These are phyloP conservation scores for Globisporangium acanthophoron DNA, from an alignment of 352 stramenopile genomes.

Conservation along the genomic window DNA sequence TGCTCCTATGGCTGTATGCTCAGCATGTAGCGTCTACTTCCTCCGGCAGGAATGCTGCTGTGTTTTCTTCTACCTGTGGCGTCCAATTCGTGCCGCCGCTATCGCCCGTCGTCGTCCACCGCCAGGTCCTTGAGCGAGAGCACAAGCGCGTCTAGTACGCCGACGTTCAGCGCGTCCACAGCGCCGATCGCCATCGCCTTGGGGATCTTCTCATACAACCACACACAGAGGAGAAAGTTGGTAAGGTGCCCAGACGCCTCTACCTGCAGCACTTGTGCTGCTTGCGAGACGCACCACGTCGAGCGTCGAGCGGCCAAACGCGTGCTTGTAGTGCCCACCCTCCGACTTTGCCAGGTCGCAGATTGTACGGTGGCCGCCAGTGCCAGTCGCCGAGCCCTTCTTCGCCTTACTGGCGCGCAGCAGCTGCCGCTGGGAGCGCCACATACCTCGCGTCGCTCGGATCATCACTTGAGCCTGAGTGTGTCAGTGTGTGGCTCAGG, in stretches of 20 bases:
- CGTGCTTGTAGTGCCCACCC: slow-evolving; percentile 34
- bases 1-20: too few species aligned
- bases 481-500: neutral
- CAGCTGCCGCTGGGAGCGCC: slow-evolving; percentile 50
- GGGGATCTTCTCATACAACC: slow-evolving; percentile 29
- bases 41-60: too few species aligned
- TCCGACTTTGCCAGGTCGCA: slow-evolving; percentile 24
- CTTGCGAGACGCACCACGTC: slow-evolving; percentile 26
- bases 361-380: neutral
- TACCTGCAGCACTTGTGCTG: neutral
- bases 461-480: slow-evolving; percentile 31
- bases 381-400: slow-evolving; percentile 4
- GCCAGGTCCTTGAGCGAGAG: slow-evolving; percentile 31
- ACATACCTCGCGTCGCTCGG: slow-evolving; percentile 32
- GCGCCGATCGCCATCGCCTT: slow-evolving; percentile 29
- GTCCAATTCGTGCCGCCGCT: slow-evolving; percentile 14
- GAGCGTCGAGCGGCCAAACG: slow-evolving; percentile 40
- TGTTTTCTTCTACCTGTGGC: neutral
- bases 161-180: slow-evolving; percentile 27
- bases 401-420: slow-evolving; percentile 35
- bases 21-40: too few species aligned
- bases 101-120: slow-evolving; percentile 75
- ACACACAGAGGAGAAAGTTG: neutral
- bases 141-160: slow-evolving; percentile 37
- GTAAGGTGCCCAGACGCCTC: neutral